Evolutionary conservation across 1,284 basidiomycete species (phyloP).

Genomic region (Apiotrichum mycotoxinovorans): DNA sequence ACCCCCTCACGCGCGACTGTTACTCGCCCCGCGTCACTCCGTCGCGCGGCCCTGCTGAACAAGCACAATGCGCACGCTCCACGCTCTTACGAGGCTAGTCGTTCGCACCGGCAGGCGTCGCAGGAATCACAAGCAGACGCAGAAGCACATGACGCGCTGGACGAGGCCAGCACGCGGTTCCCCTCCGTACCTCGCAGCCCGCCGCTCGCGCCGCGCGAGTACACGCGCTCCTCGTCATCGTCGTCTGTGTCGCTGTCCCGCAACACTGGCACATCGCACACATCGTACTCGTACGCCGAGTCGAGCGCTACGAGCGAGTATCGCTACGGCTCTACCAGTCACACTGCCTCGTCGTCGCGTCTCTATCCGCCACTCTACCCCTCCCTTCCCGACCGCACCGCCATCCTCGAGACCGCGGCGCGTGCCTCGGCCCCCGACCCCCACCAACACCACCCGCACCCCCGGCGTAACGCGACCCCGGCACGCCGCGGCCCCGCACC

Average conservation of each 20-base stretch:
- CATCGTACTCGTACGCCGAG: background rate
- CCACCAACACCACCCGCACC: no score
- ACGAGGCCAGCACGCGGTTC: background rate
- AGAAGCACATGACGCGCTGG: background rate
- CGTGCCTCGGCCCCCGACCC: no score
- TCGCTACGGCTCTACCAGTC: conserved; percentile 2
- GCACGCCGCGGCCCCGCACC: background rate
- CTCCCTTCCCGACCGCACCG: conserved; percentile 5
- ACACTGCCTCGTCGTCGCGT: background rate
- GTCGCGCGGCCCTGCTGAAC: background rate
- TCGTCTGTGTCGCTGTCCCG: no score
- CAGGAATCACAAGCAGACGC: no score
- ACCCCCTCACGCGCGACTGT: conserved; percentile 10
- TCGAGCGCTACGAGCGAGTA: conserved; percentile 2
- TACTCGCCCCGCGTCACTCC: background rate
- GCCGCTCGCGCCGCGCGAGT: background rate
- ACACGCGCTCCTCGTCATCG: background rate
- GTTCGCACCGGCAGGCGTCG: no score
- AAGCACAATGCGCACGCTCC: no score
- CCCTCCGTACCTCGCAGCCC: background rate
- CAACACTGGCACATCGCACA: background rate
- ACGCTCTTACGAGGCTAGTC: no score
- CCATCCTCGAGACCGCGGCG: background rate
- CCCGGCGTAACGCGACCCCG: no score
- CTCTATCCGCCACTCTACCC: conserved; percentile 12